These are phyloP conservation scores for Podila minutissima DNA, from an alignment of 192 early-diverging fungal species.

Conservation along the genomic window DNA sequence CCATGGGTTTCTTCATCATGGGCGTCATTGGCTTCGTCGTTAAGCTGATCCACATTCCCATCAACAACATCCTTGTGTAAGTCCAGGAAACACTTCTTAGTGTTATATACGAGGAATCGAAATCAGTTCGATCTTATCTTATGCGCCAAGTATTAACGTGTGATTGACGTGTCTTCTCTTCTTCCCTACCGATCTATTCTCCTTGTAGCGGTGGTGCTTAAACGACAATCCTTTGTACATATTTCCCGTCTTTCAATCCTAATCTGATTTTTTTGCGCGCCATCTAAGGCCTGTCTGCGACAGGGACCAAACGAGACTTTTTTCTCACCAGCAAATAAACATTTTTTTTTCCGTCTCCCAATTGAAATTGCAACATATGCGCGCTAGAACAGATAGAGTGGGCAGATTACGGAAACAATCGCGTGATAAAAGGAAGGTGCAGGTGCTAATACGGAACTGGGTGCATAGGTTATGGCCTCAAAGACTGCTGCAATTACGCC, in stretches of 20 bases:
- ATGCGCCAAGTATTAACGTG: background rate
- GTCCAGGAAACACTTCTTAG: background rate
- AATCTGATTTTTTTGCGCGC: too few relatives aligned
- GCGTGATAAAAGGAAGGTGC: too few relatives aligned
- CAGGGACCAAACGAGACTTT: too few relatives aligned
- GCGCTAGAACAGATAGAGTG: too few relatives aligned
- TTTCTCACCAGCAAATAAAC: background rate
- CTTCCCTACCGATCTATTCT: background rate
- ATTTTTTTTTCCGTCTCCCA: background rate
- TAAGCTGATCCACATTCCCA: constrained; percentile 99
- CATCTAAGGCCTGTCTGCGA: too few relatives aligned
- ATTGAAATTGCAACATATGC: too few relatives aligned
- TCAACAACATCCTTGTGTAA: constrained; percentile 99
- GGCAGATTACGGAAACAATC: too few relatives aligned
- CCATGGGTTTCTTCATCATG: constrained; percentile 95
- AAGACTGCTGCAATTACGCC: background rate
- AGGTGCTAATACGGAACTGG: too few relatives aligned
- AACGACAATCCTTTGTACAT: constrained; percentile 16
- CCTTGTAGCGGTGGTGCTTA: constrained; percentile 47
- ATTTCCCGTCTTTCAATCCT: background rate
- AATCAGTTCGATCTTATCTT: background rate
- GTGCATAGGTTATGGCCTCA: too few relatives aligned
- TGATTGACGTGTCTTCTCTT: background rate
- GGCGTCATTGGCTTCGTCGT: constrained; percentile 98
- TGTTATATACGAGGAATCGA: too few relatives aligned